Conservation (phyloP, 2,329 filamentous ascomycete species). For the Trichoderma breve region DNA sequence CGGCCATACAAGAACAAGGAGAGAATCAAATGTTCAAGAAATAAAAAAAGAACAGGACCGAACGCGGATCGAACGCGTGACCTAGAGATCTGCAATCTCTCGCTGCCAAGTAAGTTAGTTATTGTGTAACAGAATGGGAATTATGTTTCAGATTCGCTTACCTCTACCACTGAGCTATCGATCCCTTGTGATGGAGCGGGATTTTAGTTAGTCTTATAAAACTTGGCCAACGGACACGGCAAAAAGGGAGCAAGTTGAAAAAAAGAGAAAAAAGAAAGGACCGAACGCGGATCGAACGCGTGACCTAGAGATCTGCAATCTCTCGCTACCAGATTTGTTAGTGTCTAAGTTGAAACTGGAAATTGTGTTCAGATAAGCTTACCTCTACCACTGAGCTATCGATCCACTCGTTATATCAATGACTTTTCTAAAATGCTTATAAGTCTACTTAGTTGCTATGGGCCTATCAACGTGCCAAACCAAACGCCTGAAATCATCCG, state of each 20-base stretch:
- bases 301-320: constrained; percentile 7
- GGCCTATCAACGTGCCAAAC: too few species aligned
- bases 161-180: constrained; percentile 16
- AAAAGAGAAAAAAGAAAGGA: background rate
- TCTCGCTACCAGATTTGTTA: background rate
- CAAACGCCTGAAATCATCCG: too few species aligned
- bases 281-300: constrained; percentile 7
- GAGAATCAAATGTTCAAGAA: background rate
- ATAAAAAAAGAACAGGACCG: background rate
- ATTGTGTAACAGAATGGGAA: background rate
- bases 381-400: constrained; percentile 6
- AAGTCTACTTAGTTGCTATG: too few species aligned
- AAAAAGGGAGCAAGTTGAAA: background rate
- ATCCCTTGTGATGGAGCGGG: background rate
- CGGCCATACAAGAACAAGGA: background rate
- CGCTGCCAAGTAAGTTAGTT: background rate
- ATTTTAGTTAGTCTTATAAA: background rate
- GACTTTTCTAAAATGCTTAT: too few species aligned
- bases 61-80: constrained; percentile 11
- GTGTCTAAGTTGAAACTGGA: background rate
- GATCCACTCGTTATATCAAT: background rate
- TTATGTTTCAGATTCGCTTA: background rate
- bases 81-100: constrained; percentile 17
- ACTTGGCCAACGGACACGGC: background rate
- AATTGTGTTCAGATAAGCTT: background rate